Conservation (phyloP, 148 eudicot species). For the Fagopyrum homotropicum region DNA sequence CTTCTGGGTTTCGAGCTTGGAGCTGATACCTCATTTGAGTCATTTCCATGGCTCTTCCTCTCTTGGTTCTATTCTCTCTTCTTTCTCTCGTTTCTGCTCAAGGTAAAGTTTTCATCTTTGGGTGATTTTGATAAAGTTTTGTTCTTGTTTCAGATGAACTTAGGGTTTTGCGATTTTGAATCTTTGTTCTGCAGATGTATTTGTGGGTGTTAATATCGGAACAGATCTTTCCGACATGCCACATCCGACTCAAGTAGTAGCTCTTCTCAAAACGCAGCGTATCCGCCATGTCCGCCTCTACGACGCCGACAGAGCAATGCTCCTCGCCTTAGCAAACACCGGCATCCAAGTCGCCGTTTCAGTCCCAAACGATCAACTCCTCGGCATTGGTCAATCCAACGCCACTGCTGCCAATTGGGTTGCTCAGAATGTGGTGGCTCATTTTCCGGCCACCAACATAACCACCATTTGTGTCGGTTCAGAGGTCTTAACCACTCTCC, state of each 20-base stretch:
- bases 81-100: not conserved
- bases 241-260: conserved; percentile 71
- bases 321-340: conserved; percentile 71
- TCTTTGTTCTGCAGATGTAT: conserved; percentile 43
- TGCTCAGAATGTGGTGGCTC: conserved; percentile 58
- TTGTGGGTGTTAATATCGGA: conserved; percentile 81
- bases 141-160: not conserved
- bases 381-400: conserved; percentile 88
- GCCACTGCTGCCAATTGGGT: conserved; percentile 95
- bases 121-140: not conserved
- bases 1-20: not conserved
- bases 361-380: conserved; percentile 78
- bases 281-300: conserved; percentile 67
- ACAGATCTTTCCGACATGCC: conserved; percentile 66
- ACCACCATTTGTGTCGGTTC: conserved; percentile 82
- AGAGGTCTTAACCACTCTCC: conserved; percentile 73
- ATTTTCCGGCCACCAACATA: conserved; percentile 82
- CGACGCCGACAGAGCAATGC: conserved; percentile 70
- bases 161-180: not conserved
- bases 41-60: not conserved
- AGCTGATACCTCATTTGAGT: not conserved
- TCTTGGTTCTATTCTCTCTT: not conserved
- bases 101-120: not conserved
- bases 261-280: conserved; percentile 78
- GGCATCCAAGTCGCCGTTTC: conserved; percentile 72